Evolutionary conservation across 2,329 filamentous ascomycete species (phyloP).

Genomic region (Stagonosporopsis chrysanthemi): DNA sequence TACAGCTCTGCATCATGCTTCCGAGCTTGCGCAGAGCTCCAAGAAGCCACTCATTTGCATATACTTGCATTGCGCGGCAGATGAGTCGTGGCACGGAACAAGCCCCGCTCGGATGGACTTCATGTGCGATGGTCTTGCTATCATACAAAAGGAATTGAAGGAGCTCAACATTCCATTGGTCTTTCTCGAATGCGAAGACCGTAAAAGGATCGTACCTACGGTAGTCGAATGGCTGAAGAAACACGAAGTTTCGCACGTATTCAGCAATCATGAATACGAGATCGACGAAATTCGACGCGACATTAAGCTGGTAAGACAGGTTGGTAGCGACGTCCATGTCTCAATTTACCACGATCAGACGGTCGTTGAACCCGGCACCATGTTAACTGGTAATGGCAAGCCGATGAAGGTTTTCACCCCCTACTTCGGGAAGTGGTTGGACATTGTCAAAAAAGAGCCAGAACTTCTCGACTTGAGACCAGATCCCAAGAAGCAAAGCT

Average conservation of each 20-base stretch:
- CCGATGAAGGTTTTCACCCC: slow-evolving; percentile 62
- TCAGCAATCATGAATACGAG: slow-evolving; percentile 58
- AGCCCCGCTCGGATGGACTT: slow-evolving; percentile 59
- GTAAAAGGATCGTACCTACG: slow-evolving; percentile 53
- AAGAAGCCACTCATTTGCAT: slow-evolving; percentile 54
- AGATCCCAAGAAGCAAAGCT: slow-evolving; percentile 51
- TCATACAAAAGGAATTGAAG: slow-evolving; percentile 57
- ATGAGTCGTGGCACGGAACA: slow-evolving; percentile 61
- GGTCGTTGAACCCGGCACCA: slow-evolving; percentile 55
- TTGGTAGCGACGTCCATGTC: slow-evolving; percentile 49
- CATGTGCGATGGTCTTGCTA: slow-evolving; percentile 53
- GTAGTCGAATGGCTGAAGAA: slow-evolving; percentile 55
- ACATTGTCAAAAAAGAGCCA: slow-evolving; percentile 52
- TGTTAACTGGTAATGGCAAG: slow-evolving; percentile 53
- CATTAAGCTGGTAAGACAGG: slow-evolving; percentile 52
- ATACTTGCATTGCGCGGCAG: slow-evolving; percentile 57
- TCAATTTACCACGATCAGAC: slow-evolving; percentile 60
- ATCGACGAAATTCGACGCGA: slow-evolving; percentile 57
- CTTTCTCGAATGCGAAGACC: slow-evolving; percentile 53
- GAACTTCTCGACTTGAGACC: slow-evolving; percentile 54
- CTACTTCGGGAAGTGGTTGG: slow-evolving; percentile 58
- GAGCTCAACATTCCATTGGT: slow-evolving; percentile 59
- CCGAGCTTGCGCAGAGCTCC: slow-evolving; percentile 54
- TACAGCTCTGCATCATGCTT: slow-evolving; percentile 56
- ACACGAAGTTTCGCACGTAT: slow-evolving; percentile 56